Evolutionary conservation across 257 asterid species (phyloP), one percentile per base, ranked within the genome.

Genomic region (Osmanthus fragrans): DNA sequence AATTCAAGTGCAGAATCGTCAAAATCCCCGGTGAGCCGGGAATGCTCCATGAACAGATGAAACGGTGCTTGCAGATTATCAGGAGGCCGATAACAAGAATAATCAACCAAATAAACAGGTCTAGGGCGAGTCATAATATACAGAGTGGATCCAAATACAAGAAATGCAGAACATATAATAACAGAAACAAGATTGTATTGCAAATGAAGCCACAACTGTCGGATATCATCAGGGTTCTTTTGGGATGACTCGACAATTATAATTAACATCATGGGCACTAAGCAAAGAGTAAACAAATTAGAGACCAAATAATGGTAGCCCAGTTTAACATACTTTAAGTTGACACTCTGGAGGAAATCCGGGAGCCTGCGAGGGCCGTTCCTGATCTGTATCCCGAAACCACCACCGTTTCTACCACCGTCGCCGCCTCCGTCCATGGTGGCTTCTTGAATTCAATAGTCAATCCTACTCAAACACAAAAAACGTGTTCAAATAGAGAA

Each of bases 251-350:
- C 88, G 76, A 90, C 68, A 23, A 87, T 73, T 3, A 92, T 80
- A 49, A 86, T 81, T 68, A 74, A 81, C 93, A 90, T 92, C 9
- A 85, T 67, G 8, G 97, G 97, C 30, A 92, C 76, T 13, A 92
- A 73, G 82, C 90, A 92, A 12, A 92, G 91, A 19, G 95, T 88
- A 2, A 92, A 80, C n/a, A 92, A 80, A 79, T 92, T 73, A 73
- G 96, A 92, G 86, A 92, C 90, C 91, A 92, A 77, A 91, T 92
- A 92, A 77, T 90, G 97, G 86, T 92, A 92, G 4, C 97, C 97
- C 18, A 92, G 80, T 81, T 90, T 92, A 34, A 92, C 97, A 83
- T 92, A 92, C 91, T 92, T 92, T 42, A 92, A 79, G 83, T 92
- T 92, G 32, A 92, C 97, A 81, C 94, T 91, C 85, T 89, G 94